These are phyloP conservation scores for Ophiostoma fasciatum DNA, from an alignment of 2,329 filamentous ascomycete species.

Conservation along the genomic window DNA sequence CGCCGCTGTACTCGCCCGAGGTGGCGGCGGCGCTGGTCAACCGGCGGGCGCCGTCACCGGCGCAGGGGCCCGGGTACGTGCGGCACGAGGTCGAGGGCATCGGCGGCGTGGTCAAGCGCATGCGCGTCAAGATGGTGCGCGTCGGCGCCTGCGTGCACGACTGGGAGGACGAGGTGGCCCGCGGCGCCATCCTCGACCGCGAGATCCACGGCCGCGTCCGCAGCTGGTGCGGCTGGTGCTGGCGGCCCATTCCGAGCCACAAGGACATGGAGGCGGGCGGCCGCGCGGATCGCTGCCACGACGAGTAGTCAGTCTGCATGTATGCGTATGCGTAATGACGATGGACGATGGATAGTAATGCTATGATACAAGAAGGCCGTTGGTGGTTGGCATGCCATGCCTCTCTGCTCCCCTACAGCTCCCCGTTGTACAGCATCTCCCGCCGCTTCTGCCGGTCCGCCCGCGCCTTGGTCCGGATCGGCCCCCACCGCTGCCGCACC, in stretches of 20 bases:
- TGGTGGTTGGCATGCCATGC: too few relatives aligned
- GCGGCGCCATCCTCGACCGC: conserved; percentile 48
- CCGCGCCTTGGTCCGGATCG: conserved; percentile 35
- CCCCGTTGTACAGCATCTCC: conserved; percentile 35
- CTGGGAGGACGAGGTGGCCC: conserved; percentile 61
- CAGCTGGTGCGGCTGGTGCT: conserved; percentile 91
- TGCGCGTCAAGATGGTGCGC: conserved; percentile 65
- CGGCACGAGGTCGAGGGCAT: conserved; percentile 86
- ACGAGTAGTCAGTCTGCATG: too few relatives aligned
- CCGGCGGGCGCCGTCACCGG: conserved; percentile 28
- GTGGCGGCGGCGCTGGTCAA: conserved; percentile 10
- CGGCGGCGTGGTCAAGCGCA: conserved; percentile 75
- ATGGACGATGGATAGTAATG: neutral
- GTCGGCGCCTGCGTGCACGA: conserved; percentile 78
- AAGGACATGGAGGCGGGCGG: conserved; percentile 24
- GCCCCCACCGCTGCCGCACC: conserved; percentile 41
- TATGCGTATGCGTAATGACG: too few relatives aligned
- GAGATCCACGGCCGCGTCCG: conserved; percentile 55
- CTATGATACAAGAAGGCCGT: neutral
- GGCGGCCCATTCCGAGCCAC: conserved; percentile 51
- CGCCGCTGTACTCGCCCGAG: conserved; percentile 11
- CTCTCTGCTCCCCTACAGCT: conserved; percentile 18
- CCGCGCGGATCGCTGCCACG: too few relatives aligned
- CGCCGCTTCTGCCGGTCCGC: conserved; percentile 40
- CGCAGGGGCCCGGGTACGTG: conserved; percentile 58